Percentiles rank a stretch among this genome's conserved stretches.
phyloP scores from a whole-genome alignment of 2,329 filamentous ascomycete genomes.

The Aspergillus felis region DNA sequence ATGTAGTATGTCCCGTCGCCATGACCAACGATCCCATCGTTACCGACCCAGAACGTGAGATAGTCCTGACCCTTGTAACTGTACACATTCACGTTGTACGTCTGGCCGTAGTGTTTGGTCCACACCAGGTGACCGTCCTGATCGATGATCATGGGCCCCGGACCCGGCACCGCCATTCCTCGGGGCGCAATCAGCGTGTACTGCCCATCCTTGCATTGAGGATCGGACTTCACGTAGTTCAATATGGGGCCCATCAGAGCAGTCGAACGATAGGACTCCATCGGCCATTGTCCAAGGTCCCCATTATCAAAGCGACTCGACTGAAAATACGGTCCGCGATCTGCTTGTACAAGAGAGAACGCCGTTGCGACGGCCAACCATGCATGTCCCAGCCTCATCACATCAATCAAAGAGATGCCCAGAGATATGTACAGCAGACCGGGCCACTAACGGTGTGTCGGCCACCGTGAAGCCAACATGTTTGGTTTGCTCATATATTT shows the following conservation, averaged over 20 bases:
- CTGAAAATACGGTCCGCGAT: conserved; percentile 12
- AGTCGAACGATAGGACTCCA: conserved; percentile 23
- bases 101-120: conserved; percentile 38
- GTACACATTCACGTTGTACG: conserved; percentile 47
- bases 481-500: not conserved
- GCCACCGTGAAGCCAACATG: not conserved
- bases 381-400: not conserved
- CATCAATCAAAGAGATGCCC: not conserved
- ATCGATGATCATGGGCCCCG: conserved; percentile 45
- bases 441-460: not conserved
- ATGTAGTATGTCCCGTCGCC: conserved; percentile 47
- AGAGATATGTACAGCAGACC: too few relatives aligned
- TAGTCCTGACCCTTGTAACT: conserved; percentile 42
- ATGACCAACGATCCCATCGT: conserved; percentile 43
- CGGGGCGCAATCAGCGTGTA: conserved; percentile 42
- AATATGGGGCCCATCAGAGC: conserved; percentile 21
- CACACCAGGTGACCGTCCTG: conserved; percentile 44
- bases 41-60: conserved; percentile 50
- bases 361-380: not conserved
- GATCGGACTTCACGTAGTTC: conserved; percentile 21
- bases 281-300: conserved; percentile 22
- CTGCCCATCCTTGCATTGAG: conserved; percentile 34
- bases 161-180: conserved; percentile 28
- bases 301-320: conserved; percentile 17
- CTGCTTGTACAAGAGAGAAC: conserved; percentile 2